phyloP scores from a whole-genome alignment of 2,329 filamentous ascomycete genomes.

The Nothophoma quercina region DNA sequence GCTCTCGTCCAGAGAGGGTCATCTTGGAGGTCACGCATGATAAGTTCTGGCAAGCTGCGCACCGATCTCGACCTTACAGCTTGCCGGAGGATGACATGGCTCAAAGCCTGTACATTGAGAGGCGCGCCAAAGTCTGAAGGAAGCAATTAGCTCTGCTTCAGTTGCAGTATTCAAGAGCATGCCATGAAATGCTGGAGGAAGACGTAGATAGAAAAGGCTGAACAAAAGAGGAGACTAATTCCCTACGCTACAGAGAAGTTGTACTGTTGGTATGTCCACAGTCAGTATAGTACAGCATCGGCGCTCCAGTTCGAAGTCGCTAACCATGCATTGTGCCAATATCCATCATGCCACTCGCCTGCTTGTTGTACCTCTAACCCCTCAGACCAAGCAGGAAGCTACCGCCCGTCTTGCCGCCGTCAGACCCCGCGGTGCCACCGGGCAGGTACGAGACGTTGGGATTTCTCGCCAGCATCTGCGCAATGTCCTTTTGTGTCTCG shows the following conservation, averaged over 20 bases:
- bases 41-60: too few species aligned
- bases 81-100: too few species aligned
- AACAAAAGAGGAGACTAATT: slow-evolving; percentile 46
- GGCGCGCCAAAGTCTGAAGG: too few species aligned
- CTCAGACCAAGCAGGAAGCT: slow-evolving; percentile 73
- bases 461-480: slow-evolving; percentile 85
- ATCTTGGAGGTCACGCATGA: too few species aligned
- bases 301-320: slow-evolving; percentile 23
- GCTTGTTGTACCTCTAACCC: slow-evolving; percentile 36
- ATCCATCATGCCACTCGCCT: slow-evolving; percentile 1
- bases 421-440: slow-evolving; percentile 66
- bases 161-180: too few species aligned
- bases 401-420: slow-evolving; percentile 66
- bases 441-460: slow-evolving; percentile 97
- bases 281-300: slow-evolving; percentile 43
- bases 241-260: slow-evolving; percentile 42
- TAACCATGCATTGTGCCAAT: slow-evolving; percentile 33
- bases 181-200: too few species aligned
- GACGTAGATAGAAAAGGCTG: neutral
- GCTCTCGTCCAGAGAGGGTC: too few species aligned
- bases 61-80: too few species aligned
- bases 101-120: too few species aligned
- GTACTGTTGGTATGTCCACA: slow-evolving; percentile 26
- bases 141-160: too few species aligned
- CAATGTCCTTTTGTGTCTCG: slow-evolving; percentile 95